These are phyloP conservation scores for Nemania bipapillata DNA, from an alignment of 2,329 filamentous ascomycete genomes.

Conservation along the genomic window DNA sequence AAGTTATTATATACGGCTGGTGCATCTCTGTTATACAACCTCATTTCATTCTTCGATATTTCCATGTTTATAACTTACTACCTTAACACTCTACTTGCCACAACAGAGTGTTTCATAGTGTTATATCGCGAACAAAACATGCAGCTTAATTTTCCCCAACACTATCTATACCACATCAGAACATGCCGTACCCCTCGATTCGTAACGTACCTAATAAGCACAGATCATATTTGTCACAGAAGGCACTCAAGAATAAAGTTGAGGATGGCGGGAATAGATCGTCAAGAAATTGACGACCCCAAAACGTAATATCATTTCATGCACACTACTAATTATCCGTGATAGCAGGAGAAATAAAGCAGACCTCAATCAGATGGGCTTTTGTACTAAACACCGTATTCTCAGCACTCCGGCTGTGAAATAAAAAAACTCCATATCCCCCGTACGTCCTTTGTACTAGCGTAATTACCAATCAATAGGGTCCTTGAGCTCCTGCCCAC, in stretches of 20 bases:
- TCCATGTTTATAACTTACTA: too few relatives aligned
- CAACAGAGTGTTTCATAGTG: too few relatives aligned
- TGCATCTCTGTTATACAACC: too few relatives aligned
- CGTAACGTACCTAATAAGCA: not conserved
- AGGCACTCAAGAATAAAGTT: not conserved
- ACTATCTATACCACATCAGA: not conserved
- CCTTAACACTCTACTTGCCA: too few relatives aligned
- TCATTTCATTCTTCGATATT: too few relatives aligned
- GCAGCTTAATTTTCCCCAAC: not conserved
- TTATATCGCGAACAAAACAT: too few relatives aligned
- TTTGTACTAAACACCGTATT: constrained; percentile 13
- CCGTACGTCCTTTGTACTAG: not conserved
- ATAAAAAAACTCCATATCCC: constrained; percentile 18
- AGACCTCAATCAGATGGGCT: constrained; percentile 4
- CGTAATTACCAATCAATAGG: constrained; percentile 84
- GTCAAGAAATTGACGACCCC: constrained; percentile 1
- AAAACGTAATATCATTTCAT: constrained; percentile 25
- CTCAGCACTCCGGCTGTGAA: not conserved
- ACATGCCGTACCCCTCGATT: not conserved
- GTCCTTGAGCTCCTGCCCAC: constrained; percentile 83
- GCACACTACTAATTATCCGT: constrained; percentile 5
- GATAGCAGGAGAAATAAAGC: not conserved
- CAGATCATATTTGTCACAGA: not conserved
- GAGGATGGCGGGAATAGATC: not conserved
- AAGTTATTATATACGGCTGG: too few relatives aligned